These are phyloP conservation scores for Earliella scabrosa DNA, from an alignment of 1,284 basidiomycete species.

Conservation along the genomic window DNA sequence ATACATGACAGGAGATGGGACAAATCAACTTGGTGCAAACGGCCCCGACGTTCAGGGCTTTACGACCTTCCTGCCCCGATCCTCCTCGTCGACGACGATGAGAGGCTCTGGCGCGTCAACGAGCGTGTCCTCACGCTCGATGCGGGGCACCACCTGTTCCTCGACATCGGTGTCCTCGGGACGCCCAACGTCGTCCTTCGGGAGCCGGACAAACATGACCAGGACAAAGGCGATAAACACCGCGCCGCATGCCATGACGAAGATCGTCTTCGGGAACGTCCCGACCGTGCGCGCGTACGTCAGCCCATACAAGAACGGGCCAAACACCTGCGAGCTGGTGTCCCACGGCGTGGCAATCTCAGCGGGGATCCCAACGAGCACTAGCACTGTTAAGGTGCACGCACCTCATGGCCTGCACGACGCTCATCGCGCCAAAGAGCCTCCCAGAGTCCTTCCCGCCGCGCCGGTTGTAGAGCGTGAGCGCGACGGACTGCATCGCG, in stretches of 20 bases:
- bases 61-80: slow-evolving; percentile 17
- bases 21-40: background rate
- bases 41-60: slow-evolving; percentile 5
- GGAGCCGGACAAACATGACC: slow-evolving; percentile 50
- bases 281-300: slow-evolving; percentile 66
- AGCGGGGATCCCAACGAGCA: no score
- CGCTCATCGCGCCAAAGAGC: slow-evolving; percentile 75
- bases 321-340: slow-evolving; percentile 58
- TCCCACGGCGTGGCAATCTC: background rate
- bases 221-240: slow-evolving; percentile 46
- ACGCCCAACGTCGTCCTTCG: slow-evolving; percentile 26
- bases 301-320: slow-evolving; percentile 63
- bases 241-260: slow-evolving; percentile 47
- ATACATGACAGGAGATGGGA: no score
- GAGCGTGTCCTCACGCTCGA: slow-evolving; percentile 28
- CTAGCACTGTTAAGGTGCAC: no score
- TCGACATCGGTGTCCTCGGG: slow-evolving; percentile 19
- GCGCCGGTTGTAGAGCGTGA: slow-evolving; percentile 59
- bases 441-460: slow-evolving; percentile 59
- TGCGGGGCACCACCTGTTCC: slow-evolving; percentile 8
- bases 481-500: slow-evolving; percentile 65
- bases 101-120: slow-evolving; percentile 20
- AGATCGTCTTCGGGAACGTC: slow-evolving; percentile 59
- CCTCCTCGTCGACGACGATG: slow-evolving; percentile 26
- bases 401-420: slow-evolving; percentile 68